Conservation (phyloP, 192 early-diverging fungal genomes). For the Coemansia pectinata region DNA sequence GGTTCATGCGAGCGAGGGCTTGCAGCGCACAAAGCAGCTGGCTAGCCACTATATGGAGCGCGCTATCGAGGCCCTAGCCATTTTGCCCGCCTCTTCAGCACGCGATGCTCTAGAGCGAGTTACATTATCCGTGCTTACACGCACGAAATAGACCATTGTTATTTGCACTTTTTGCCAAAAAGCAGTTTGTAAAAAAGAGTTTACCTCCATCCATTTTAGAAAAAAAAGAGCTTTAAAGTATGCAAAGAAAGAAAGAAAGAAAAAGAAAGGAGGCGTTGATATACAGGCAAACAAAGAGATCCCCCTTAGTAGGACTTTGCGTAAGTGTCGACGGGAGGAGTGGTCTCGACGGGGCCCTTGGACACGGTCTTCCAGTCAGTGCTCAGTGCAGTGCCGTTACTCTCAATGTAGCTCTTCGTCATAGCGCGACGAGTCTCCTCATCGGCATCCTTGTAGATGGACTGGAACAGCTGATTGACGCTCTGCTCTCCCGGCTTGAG, state of each 20-base stretch:
- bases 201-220: neutral
- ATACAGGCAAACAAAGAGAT: neutral
- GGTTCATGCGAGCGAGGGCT: slow-evolving; percentile 77
- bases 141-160: slow-evolving; percentile 64
- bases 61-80: slow-evolving; percentile 68
- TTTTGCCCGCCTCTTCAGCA: slow-evolving; percentile 75
- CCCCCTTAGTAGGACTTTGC: slow-evolving; percentile 67
- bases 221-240: neutral
- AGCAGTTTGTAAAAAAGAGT: neutral
- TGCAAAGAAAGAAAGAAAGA: neutral
- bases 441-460: slow-evolving; percentile 88
- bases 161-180: neutral
- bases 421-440: slow-evolving; percentile 89
- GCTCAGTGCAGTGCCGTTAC: slow-evolving; percentile 89
- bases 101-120: slow-evolving; percentile 75
- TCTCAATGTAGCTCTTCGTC: slow-evolving; percentile 97
- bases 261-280: neutral
- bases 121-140: slow-evolving; percentile 76
- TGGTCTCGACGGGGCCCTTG: slow-evolving; percentile 78
- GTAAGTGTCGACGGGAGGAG: slow-evolving; percentile 90
- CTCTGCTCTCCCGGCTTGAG: slow-evolving; percentile 90
- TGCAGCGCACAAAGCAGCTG: slow-evolving; percentile 73
- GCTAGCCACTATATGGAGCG: slow-evolving; percentile 73
- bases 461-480: slow-evolving; percentile 89
- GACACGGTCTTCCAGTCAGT: slow-evolving; percentile 96